Conservation (phyloP, 169 alveolate genomes). For the Eimeria acervulina region DNA sequence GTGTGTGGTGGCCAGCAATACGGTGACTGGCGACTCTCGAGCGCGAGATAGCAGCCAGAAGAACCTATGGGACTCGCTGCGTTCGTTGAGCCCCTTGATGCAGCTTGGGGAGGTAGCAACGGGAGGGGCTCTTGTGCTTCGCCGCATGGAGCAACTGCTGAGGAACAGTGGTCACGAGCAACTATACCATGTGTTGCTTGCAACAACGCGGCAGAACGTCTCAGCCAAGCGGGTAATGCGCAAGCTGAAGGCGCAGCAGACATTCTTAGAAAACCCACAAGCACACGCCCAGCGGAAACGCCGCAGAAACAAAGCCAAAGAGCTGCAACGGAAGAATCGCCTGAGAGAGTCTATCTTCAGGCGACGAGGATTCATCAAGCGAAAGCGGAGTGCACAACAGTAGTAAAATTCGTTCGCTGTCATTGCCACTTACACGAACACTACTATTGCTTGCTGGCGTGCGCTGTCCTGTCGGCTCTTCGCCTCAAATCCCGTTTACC, state of each 20-base stretch:
- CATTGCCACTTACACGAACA: neutral
- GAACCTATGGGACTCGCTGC: slow-evolving; percentile 40
- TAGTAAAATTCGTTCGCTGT: neutral
- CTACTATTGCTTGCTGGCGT: neutral
- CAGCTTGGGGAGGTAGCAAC: slow-evolving; percentile 61
- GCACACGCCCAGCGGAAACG: slow-evolving; percentile 57
- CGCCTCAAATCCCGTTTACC: neutral
- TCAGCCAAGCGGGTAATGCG: slow-evolving; percentile 60
- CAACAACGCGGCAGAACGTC: slow-evolving; percentile 38
- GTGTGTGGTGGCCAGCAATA: neutral
- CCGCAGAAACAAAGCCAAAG: slow-evolving; percentile 67
- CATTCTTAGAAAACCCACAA: slow-evolving; percentile 32
- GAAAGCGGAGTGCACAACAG: neutral
- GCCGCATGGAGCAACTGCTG: slow-evolving; percentile 47
- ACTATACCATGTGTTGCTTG: neutral
- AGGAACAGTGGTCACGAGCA: slow-evolving; percentile 38
- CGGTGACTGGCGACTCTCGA: neutral
- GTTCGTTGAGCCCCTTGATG: neutral
- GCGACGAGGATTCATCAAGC: slow-evolving; percentile 40
- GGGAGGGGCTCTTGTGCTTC: slow-evolving; percentile 59
- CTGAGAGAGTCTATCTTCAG: slow-evolving; percentile 44
- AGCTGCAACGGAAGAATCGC: neutral
- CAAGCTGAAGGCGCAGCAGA: slow-evolving; percentile 63
- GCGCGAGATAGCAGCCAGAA: neutral
- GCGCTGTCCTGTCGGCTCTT: neutral